phyloP scores from a whole-genome alignment of 441 rosid genomes.

The Gossypium schwendimanii region DNA sequence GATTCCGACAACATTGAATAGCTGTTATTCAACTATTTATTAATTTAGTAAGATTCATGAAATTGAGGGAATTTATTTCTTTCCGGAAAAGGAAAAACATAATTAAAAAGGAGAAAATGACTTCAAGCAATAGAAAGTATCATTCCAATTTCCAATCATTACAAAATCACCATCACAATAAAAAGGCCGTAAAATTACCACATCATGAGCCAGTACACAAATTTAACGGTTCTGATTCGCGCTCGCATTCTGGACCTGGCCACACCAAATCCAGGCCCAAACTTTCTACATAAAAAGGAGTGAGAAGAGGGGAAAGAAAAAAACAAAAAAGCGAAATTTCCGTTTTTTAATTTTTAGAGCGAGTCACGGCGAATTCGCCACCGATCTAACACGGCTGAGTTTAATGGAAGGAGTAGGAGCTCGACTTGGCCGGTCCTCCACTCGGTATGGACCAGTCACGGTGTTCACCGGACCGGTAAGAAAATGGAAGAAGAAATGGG shows the following conservation, averaged over 20 bases:
- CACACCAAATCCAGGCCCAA: neutral
- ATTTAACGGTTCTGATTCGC: neutral
- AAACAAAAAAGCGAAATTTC: neutral
- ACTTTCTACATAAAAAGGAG: neutral
- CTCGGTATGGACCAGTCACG: constrained; percentile 86
- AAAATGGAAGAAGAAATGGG: constrained; percentile 97
- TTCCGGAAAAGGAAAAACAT: neutral
- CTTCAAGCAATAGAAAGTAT: neutral
- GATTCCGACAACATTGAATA: too few species aligned
- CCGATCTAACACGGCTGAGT: constrained; percentile 19
- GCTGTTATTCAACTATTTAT: neutral
- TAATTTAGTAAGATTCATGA: neutral
- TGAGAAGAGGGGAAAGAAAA: neutral
- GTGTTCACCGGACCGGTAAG: constrained; percentile 92
- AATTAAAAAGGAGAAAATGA: neutral
- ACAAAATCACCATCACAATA: neutral
- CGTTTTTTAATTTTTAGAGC: neutral
- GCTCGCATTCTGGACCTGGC: neutral
- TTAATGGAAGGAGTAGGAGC: constrained; percentile 98
- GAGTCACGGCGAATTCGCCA: constrained; percentile 11
- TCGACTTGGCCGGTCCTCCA: constrained; percentile 87
- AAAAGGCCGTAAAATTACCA: neutral
- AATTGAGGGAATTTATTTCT: neutral
- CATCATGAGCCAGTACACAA: neutral
- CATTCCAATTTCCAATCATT: neutral